Evolutionary conservation across 78 protist genomes (phyloP), one percentile per base, ranked within the genome.

Genomic region (Blattamonas nauphoetae): DNA sequence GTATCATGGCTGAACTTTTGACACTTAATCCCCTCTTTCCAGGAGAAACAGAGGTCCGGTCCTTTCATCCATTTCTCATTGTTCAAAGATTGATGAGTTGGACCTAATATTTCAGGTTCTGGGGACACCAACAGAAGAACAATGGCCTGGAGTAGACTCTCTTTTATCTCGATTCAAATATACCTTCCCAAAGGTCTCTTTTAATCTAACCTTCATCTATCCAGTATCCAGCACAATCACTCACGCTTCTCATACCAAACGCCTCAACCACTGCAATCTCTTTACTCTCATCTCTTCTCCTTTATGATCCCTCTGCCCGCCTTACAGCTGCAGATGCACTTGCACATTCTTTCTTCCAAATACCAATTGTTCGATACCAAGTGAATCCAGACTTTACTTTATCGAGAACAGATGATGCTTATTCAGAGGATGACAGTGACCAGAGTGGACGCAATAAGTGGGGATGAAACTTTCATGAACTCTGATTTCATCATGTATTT

Each of bases 1-100:
- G 94, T 43, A 96, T 97, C 81, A 95, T 97, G 96, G 97, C 97
- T 0, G 99, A 97, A 92, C 90, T 97, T 43, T 94, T 89, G 89
- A 86, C 91, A 77, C 84, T 94, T 79, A 90, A 94, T 36, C 96
- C 99, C 0, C 79, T 97, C 42, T 95, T 97, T 34, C 99, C 99
- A 0, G 99, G 97, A 0, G 44, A 90, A 1, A 79, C 84, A 11
- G 0, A 85, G 86, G 77, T 79, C 81, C 21, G 77, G 78, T 36
- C 82, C 84, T 38, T 78, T 55, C 4, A 4, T 11, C 42, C 4
- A 29, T 85, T 6, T 82, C 2, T 36, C 21, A 32, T 1, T 44
- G 34, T 5, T 89, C 89, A 43, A 98, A 97, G 92, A 63, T 94
- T 6, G 98, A 96, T 85, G 92, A 94, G 87, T 29, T 97, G 0